Conservation (phyloP, 2,329 filamentous ascomycete genomes). For the Sodiomyces alkalinus region DNA sequence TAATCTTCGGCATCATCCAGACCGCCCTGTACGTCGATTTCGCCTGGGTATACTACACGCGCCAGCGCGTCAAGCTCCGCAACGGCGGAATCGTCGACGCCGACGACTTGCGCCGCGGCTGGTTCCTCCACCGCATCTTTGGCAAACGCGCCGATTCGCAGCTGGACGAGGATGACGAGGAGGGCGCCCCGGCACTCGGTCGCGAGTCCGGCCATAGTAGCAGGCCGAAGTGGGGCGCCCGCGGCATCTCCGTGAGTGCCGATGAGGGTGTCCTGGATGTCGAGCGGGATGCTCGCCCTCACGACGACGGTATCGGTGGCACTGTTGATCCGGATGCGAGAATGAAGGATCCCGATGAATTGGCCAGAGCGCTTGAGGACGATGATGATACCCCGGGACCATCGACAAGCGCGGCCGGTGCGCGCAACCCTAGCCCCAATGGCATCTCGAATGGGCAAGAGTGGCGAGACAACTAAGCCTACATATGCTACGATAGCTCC, state of each 20-base stretch:
- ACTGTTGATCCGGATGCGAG: conserved; percentile 44
- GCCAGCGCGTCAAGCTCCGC: conserved; percentile 86
- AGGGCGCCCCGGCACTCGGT: conserved; percentile 34
- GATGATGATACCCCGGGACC: conserved; percentile 27
- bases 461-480: conserved; percentile 22
- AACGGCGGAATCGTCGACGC: conserved; percentile 78
- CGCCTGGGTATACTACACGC: conserved; percentile 89
- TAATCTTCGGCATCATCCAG: conserved; percentile 80
- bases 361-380: conserved; percentile 42
- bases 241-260: conserved; percentile 51
- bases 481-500: neutral
- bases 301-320: conserved; percentile 27
- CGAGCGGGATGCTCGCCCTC: conserved; percentile 25
- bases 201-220: conserved; percentile 11
- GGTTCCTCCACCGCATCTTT: conserved; percentile 67
- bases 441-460: conserved; percentile 31
- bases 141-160: conserved; percentile 39
- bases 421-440: too few relatives aligned
- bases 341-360: conserved; percentile 52
- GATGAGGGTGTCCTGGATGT: conserved; percentile 43
- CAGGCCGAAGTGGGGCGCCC: conserved; percentile 44
- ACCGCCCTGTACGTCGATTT: conserved; percentile 87
- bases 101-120: conserved; percentile 74
- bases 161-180: conserved; percentile 44
- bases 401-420: conserved; percentile 11